phyloP scores from a whole-genome alignment of 441 rosid genomes.

The Jatropha multifida region DNA sequence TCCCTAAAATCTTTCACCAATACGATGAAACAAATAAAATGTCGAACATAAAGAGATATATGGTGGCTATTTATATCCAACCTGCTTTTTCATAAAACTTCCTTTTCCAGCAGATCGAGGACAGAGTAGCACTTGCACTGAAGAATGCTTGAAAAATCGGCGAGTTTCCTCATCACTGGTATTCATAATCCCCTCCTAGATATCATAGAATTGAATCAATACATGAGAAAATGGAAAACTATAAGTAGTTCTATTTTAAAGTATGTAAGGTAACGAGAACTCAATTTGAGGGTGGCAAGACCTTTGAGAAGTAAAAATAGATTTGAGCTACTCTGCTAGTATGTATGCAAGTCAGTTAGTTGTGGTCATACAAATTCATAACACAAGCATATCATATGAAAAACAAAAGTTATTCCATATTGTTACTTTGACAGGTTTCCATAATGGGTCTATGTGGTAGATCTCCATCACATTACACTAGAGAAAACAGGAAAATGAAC shows the following conservation, averaged over 20 bases:
- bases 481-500: background rate
- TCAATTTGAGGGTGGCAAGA: background rate
- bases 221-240: background rate
- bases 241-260: background rate
- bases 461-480: background rate
- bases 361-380: background rate
- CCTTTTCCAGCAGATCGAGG: constrained; percentile 91
- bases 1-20: background rate
- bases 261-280: background rate
- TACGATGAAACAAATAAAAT: constrained; percentile 10
- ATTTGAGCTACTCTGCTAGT: no score
- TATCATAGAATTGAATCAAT: constrained; percentile 19
- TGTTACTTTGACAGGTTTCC: background rate
- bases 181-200: constrained; percentile 86
- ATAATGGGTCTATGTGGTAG: background rate
- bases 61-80: constrained; percentile 27
- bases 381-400: background rate
- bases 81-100: constrained; percentile 87
- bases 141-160: constrained; percentile 85
- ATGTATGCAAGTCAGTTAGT: background rate
- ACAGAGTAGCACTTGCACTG: constrained; percentile 86
- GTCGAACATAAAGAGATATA: constrained; percentile 9
- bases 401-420: background rate
- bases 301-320: background rate
- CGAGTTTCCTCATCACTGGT: constrained; percentile 96